Percentiles rank a stretch among this genome's conserved stretches.
phyloP scores from a whole-genome alignment of 805 yeast genomes.

The Torulaspora delbrueckii region DNA sequence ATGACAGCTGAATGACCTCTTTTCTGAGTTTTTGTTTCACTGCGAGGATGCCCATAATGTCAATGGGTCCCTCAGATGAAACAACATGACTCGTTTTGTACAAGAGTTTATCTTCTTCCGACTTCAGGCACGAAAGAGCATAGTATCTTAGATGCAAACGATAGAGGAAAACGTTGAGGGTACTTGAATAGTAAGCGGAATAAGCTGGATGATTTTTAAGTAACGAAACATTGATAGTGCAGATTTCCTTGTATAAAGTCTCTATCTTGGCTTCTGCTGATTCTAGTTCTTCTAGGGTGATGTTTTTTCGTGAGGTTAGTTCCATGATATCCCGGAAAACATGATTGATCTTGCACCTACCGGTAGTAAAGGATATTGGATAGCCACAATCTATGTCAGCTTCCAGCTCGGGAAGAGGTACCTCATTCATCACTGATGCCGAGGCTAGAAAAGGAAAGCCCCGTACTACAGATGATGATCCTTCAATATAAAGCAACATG shows the following conservation, averaged over 20 bases:
- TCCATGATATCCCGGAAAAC: conserved; percentile 23
- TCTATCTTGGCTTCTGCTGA: conserved; percentile 5
- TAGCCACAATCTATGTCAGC: not conserved
- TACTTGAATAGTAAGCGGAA: conserved; percentile 22
- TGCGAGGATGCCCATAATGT: conserved; percentile 17
- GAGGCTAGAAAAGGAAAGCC: conserved; percentile 27
- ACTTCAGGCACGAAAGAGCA: conserved; percentile 17
- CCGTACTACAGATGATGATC: conserved; percentile 31
- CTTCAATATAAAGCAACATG: conserved; percentile 26
- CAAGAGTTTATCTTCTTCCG: conserved; percentile 14
- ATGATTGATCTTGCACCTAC: conserved; percentile 24
- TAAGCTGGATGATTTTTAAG: conserved; percentile 4
- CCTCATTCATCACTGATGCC: conserved; percentile 9
- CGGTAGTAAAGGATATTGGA: conserved; percentile 23
- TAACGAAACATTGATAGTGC: conserved; percentile 10
- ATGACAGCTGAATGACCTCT: conserved; percentile 22
- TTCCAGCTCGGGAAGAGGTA: conserved; percentile 10
- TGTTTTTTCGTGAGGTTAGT: conserved; percentile 9
- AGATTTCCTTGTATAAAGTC: conserved; percentile 13
- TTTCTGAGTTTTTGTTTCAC: conserved; percentile 14
- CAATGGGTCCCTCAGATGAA: conserved; percentile 6
- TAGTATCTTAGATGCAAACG: conserved; percentile 25
- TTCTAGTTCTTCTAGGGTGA: conserved; percentile 7
- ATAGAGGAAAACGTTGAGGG: conserved; percentile 24
- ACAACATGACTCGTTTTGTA: conserved; percentile 8